Evolutionary conservation across 352 stramenopile genomes (phyloP), one percentile per base, ranked within the genome.

Genomic region (Pythium aristosporum): DNA sequence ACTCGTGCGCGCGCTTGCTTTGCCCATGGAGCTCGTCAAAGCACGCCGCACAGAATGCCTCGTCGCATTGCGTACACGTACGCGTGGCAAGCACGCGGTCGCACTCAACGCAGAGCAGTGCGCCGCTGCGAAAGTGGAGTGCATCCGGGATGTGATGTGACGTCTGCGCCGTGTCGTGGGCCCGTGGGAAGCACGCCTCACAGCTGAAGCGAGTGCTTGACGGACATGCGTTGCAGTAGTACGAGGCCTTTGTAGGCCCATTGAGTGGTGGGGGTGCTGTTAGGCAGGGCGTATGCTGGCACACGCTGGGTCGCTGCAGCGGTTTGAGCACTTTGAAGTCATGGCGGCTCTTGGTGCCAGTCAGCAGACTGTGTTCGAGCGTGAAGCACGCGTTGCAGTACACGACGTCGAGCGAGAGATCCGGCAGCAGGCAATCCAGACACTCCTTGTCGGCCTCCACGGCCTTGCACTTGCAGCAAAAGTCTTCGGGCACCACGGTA

Each of bases 381-480:
- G 64, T 72, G 36, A 89, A 92, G 47, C 83, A 92, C 3, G 48
- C 3, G 0, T 63, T 69, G 62, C 83, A 92, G 50, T 75, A 92
- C 9, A 69, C 48, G 3, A 34, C 53, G 15, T 43, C 43, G 20
- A 46, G 39, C 15, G 32, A 49, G 8, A 61, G 12, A 9, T 52
- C 44, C 0, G 62, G 52, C 10, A 75, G 59, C 10, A 63, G 51
- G 32, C 83, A 92, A 47, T 88, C 73, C 10, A 91, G 54, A 63
- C 83, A 92, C 20, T 76, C 68, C 23, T 87, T 88, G 13, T 78
- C 76, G 2, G 83, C 75, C 11, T 57, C 39, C 0, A 13, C 50
- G 44, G 36, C 54, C 4, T 66, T 69, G 48, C 80, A 89, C 21
- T 74, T 77, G 15, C 63, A 65, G 21, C 80, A 89, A 37, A 73